Conservation (phyloP, 2,329 filamentous ascomycete genomes). For the Cladosporium colombiae region DNA sequence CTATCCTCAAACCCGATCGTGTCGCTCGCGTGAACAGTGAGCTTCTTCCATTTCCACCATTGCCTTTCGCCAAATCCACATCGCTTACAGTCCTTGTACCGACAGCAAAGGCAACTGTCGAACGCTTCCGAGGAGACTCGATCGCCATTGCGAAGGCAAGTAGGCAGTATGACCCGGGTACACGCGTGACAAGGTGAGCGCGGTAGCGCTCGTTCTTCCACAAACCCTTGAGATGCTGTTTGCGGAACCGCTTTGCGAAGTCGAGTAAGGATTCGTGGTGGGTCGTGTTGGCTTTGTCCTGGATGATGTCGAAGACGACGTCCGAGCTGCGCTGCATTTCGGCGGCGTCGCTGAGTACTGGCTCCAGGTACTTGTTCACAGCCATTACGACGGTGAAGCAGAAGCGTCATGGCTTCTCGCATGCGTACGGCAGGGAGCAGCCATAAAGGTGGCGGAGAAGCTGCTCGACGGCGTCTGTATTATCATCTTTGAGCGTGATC, state of each 20-base stretch:
- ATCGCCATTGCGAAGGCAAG: too few relatives aligned
- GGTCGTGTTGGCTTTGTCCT: background rate
- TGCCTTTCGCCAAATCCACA: too few relatives aligned
- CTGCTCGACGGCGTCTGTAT: background rate
- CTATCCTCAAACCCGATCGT: too few relatives aligned
- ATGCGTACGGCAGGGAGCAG: background rate
- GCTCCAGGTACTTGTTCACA: constrained; percentile 6
- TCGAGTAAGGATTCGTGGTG: background rate
- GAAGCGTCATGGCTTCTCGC: background rate
- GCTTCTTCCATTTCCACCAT: too few relatives aligned
- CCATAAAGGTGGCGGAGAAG: constrained; percentile 7
- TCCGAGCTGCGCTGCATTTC: too few relatives aligned
- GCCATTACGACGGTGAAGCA: background rate
- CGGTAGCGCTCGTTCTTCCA: background rate
- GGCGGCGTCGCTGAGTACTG: too few relatives aligned
- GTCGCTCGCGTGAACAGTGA: too few relatives aligned
- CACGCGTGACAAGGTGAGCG: too few relatives aligned
- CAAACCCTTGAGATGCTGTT: background rate
- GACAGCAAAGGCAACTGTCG: too few relatives aligned
- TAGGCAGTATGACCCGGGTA: too few relatives aligned
- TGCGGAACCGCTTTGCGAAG: background rate
- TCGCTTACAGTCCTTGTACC: too few relatives aligned
- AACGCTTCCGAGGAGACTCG: background rate
- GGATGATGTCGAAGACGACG: background rate
- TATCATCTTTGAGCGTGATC: background rate